Percentiles rank a stretch among this genome's conserved stretches.
Evolutionary conservation across 768 basidiomycete genomes (phyloP).

Genomic region (Rhizopogon vinicolor): DNA sequence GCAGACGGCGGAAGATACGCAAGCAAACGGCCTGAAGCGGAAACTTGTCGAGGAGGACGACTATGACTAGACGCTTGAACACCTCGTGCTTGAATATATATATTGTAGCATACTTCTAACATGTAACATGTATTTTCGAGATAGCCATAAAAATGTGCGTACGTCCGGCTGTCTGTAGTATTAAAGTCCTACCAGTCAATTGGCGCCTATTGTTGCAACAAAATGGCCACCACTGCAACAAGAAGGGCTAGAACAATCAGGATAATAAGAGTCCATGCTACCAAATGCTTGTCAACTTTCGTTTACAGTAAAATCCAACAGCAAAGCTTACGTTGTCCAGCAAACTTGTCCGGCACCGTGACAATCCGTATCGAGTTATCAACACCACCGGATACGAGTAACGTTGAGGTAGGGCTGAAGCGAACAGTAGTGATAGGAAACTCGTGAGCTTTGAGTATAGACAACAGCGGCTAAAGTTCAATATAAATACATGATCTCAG

Average conservation of each 20-base stretch:
- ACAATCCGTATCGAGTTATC: slow-evolving; percentile 85
- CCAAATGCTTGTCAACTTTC: slow-evolving; percentile 5
- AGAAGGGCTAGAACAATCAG: slow-evolving; percentile 39
- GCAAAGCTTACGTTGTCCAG: slow-evolving; percentile 45
- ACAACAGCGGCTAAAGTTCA: slow-evolving; percentile 66
- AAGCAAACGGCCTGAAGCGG: slow-evolving; percentile 66
- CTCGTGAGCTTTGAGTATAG: slow-evolving; percentile 91
- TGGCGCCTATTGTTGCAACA: slow-evolving; percentile 23
- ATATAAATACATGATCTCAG: background rate
- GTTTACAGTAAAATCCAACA: slow-evolving; percentile 8
- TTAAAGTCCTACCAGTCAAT: background rate
- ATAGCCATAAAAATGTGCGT: background rate
- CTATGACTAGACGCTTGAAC: slow-evolving; percentile 50
- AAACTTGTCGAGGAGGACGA: slow-evolving; percentile 86
- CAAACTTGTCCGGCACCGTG: slow-evolving; percentile 56
- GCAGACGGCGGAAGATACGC: slow-evolving; percentile 41
- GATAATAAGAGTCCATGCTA: slow-evolving; percentile 38
- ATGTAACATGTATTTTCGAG: slow-evolving; percentile 13
- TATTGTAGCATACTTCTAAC: slow-evolving; percentile 19
- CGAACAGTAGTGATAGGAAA: slow-evolving; percentile 87
- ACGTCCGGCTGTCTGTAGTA: background rate
- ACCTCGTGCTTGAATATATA: slow-evolving; percentile 4
- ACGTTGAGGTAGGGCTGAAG: slow-evolving; percentile 79
- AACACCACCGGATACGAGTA: slow-evolving; percentile 86
- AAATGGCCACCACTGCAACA: slow-evolving; percentile 37